Evolutionary conservation across 2,329 filamentous ascomycete species (phyloP).

Genomic region (Pseudocercospora macadamiae): DNA sequence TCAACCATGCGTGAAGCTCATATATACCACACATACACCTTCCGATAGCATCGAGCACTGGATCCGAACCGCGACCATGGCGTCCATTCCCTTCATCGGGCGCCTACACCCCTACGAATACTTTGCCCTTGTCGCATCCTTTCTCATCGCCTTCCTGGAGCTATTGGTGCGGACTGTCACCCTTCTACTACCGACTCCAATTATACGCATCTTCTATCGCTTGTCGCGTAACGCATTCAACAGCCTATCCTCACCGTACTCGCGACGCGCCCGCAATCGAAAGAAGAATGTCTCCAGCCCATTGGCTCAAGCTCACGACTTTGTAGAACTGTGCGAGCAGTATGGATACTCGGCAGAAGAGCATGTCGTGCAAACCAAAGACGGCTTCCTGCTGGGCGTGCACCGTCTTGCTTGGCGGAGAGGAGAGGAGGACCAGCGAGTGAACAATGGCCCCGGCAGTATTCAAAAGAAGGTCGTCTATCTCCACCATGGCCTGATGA

Average conservation of each 20-base stretch:
- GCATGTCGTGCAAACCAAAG: constrained; percentile 90
- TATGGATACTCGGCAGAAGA: constrained; percentile 95
- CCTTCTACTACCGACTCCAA: constrained; percentile 77
- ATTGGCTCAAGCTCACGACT: constrained; percentile 85
- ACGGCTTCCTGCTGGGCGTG: constrained; percentile 89
- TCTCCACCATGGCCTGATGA: constrained; percentile 91
- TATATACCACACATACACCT: neutral
- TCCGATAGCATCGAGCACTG: neutral
- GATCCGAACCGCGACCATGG: constrained; percentile 43
- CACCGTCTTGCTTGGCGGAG: constrained; percentile 83
- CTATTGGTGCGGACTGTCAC: constrained; percentile 82
- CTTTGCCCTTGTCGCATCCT: constrained; percentile 79
- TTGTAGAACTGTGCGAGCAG: constrained; percentile 87
- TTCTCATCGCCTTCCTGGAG: constrained; percentile 81
- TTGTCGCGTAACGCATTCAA: constrained; percentile 84
- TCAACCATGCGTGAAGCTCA: neutral
- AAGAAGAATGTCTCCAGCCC: constrained; percentile 60
- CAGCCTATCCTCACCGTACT: constrained; percentile 69
- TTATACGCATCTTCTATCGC: constrained; percentile 81
- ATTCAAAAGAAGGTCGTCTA: constrained; percentile 85
- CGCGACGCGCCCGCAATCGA: constrained; percentile 67
- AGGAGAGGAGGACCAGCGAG: constrained; percentile 76
- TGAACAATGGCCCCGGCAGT: constrained; percentile 72
- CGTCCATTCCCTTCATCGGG: constrained; percentile 65
- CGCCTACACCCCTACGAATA: constrained; percentile 72